Conservation (phyloP, 257 asterid genomes). For the Fraxinus cuspidata region DNA sequence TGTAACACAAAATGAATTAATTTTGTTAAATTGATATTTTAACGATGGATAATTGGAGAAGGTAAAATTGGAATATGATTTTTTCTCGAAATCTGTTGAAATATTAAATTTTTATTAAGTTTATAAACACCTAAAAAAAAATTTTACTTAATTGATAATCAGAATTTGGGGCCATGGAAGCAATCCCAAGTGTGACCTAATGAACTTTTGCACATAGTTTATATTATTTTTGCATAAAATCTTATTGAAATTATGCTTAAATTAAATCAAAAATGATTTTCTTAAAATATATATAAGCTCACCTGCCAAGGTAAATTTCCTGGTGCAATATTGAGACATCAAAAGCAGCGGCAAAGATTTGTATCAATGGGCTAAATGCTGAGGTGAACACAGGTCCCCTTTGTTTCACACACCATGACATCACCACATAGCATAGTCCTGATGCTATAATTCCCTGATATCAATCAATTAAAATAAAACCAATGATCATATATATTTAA, state of each 20-base stretch:
- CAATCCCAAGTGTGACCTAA: no score
- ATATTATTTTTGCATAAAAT: no score
- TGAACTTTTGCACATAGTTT: no score
- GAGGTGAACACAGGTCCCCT: constrained; percentile 81
- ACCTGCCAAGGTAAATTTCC: constrained; percentile 77
- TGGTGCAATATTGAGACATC: constrained; percentile 62
- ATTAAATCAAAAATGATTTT: neutral
- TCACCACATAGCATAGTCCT: constrained; percentile 14
- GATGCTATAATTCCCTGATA: constrained; percentile 49
- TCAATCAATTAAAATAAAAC: neutral
- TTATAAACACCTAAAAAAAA: no score
- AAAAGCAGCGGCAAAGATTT: constrained; percentile 66
- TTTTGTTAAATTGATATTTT: no score
- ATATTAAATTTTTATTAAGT: no score
- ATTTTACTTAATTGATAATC: no score
- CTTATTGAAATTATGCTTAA: neutral
- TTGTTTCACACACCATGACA: constrained; percentile 69
- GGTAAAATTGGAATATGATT: no score
- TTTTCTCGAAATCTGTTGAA: no score
- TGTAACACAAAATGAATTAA: no score
- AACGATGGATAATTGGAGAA: no score
- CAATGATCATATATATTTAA: neutral
- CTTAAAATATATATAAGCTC: neutral
- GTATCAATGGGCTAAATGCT: constrained; percentile 75
- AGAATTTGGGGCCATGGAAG: no score